Base-by-base conservation (phyloP, 2,329 filamentous ascomycete species). In the Orbilia blumenaviensis region DNA sequence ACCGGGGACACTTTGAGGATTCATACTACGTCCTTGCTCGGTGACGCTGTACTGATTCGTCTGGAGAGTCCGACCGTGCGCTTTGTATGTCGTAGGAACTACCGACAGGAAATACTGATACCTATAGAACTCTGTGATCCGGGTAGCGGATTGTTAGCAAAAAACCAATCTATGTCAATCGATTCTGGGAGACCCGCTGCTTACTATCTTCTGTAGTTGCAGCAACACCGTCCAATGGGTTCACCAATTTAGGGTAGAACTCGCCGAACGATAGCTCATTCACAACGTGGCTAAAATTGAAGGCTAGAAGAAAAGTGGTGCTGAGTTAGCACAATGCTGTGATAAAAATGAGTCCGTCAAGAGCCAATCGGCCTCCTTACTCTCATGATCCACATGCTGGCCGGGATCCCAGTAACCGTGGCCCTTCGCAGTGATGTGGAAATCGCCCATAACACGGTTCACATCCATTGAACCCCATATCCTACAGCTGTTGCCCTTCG, bases 41-140 rank as follows among this genome's bases (percentile, higher is more conserved):
- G 94, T 98, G 0, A 97, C 95, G 75, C 94, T 95, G 85, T 99
- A 99, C 84, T 99, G 95, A 86, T 99, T 99, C 14, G 95, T 98
- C 83, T 91, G 89, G 81, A 99, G 89, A 64, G 89, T 90, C 80
- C 88, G 87, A 32, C 80, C 80, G 52, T 86, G 86, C 74, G 91
- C 87, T 82, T 89, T 93, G 86, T 98, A 99, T 81, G 96, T 88
- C 3, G 95, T 99, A 1, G 95, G 95, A 1, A 99, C 95, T 38
- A 99, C 88, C 41, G 92, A 96, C 81, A 98, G 87, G 85, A 95
- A 98, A 87, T 99, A 99, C 84, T 99, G 95, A 85, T 93, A 98
- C 84, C 95, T 96, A 88, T 94, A 91, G 86, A 97, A 98, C 86
- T 96, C 87, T 77, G 84, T 82, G 14, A 86, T 82, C n/a, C 27